A percentile compares a stretch with the other conserved stretches of the same genome.
Evolutionary conservation across 2,329 filamentous ascomycete genomes (phyloP).

Genomic region (Pseudogymnoascus sp.): DNA sequence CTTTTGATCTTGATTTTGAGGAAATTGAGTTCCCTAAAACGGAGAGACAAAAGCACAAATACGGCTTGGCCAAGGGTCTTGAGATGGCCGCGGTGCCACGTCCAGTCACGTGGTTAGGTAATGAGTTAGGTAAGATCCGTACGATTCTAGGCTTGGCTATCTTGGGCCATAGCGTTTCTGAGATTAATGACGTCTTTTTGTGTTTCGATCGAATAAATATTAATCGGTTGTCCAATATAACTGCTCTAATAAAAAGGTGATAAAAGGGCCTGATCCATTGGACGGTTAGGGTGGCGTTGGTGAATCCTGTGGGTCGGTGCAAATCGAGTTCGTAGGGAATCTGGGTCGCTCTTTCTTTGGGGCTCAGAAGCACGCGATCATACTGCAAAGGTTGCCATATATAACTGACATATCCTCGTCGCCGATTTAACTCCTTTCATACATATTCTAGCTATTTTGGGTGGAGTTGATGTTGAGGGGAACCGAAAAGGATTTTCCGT

Average conservation of each 20-base stretch:
- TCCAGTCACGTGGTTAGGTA: conserved; percentile 2
- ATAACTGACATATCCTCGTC: too few species aligned
- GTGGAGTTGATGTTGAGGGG: not conserved
- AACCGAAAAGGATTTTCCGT: not conserved
- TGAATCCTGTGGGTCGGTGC: not conserved
- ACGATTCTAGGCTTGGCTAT: conserved; percentile 4
- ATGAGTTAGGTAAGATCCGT: conserved; percentile 1
- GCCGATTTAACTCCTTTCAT: not conserved
- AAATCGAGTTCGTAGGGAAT: not conserved
- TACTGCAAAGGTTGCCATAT: not conserved
- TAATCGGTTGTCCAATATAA: conserved; percentile 4
- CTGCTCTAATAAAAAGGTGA: conserved; percentile 7
- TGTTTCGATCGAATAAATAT: not conserved
- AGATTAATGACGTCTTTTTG: conserved; percentile 6
- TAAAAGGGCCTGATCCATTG: not conserved
- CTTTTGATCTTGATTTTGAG: not conserved
- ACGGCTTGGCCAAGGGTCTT: not conserved
- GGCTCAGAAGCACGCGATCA: not conserved
- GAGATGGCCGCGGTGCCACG: not conserved
- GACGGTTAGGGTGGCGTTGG: not conserved
- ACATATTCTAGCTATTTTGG: not conserved
- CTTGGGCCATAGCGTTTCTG: conserved; percentile 2
- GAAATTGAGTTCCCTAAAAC: not conserved
- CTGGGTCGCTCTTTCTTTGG: not conserved
- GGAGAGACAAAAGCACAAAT: not conserved